phyloP scores from a whole-genome alignment of 257 asterid genomes.

The Fraxinus anomala region DNA sequence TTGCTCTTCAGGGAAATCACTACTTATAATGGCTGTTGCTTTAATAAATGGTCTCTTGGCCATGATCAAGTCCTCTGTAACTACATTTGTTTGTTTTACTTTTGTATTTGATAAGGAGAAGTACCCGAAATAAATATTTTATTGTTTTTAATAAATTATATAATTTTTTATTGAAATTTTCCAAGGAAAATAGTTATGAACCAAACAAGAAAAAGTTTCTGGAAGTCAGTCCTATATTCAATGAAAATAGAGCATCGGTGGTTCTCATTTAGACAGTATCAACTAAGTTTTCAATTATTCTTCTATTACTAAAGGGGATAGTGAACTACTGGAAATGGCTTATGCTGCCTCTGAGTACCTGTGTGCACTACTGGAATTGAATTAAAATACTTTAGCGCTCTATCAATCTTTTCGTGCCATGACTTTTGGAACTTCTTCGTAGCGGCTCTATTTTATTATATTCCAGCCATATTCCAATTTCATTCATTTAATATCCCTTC shows the following conservation, averaged over 20 bases:
- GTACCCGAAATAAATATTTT: background rate
- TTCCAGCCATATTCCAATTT: no score
- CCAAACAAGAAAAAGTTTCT: background rate
- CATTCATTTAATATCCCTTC: no score
- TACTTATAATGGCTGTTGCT: no score
- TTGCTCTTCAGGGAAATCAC: no score
- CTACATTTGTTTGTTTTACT: no score
- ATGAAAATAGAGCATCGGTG: background rate
- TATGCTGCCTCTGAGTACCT: background rate
- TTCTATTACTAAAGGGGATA: no score
- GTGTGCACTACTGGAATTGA: background rate
- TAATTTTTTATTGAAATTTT: background rate
- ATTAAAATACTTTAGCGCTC: background rate
- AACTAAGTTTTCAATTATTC: no score
- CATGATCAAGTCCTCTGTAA: no score
- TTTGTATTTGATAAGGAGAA: background rate
- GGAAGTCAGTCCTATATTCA: background rate
- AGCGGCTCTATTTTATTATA: background rate
- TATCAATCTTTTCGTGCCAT: background rate
- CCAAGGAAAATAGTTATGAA: no score
- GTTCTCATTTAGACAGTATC: no score
- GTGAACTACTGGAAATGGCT: background rate
- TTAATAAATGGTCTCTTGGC: no score
- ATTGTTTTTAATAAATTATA: no score
- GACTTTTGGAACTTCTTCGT: background rate